Evolutionary conservation across 768 basidiomycete genomes (phyloP), one percentile per base, ranked within the genome.

Genomic region (Tulasnella sp.): DNA sequence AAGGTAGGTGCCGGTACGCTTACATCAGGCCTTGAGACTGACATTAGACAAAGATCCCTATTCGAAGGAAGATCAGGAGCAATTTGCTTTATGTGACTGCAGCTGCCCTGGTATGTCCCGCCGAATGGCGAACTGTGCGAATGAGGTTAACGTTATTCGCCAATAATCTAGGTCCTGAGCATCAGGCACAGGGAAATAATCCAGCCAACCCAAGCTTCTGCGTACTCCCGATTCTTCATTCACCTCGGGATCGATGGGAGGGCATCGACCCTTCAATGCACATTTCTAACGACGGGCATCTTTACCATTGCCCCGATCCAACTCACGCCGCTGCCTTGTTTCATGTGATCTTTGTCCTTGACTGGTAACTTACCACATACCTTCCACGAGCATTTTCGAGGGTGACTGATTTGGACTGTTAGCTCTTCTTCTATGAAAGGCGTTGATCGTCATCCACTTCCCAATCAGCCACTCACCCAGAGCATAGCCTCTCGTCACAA

Each of bases 291-390:
- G 91, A 92, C 75, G 91, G 92, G 0, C 91, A 92, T 83, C 81
- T 86, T 14, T 92, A 90, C 80, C 34, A 84, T 0, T 92, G 91
- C 85, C 86, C 86, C 76, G 90, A 92, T 82, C 92, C 91, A 0
- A 86, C 7, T 9, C 86, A 0, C 86, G 88, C 12, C 83, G 89
- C 84, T 89, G 88, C 28, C 90, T 89, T 82, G 87, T 82, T 89
- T 85, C 91, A 92, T 83, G 90, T 92, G 5, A 89, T 90, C 20
- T 91, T 91, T 72, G 89, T 90, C 28, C 88, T 90, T 80, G 91
- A 91, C 78, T 87, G 85, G 89, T 89, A 75, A 14, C 83, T 28
- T 9, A 60, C 8, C 0, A 85, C 85, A n/a, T n/a, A n/a, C n/a
- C n/a, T n/a, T n/a, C n/a, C n/a, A n/a, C n/a, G n/a, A n/a, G n/a